A percentile compares a stretch with the other conserved stretches of the same genome.
phyloP scores from a whole-genome alignment of 106 monocot species.

The Xerophyta viscosa region DNA sequence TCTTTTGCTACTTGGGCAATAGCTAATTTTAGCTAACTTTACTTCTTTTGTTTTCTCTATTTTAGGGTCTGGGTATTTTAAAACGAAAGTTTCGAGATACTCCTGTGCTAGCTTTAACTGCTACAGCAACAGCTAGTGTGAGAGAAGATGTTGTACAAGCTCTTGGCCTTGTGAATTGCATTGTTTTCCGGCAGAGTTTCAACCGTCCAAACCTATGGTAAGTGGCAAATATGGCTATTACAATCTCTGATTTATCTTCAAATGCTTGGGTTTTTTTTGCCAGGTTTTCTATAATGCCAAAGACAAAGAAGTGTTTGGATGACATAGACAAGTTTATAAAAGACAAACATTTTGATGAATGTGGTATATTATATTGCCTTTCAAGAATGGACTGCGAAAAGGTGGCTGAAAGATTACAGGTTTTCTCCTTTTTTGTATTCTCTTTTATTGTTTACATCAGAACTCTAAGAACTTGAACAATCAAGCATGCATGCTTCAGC shows the following conservation, averaged over 20 bases:
- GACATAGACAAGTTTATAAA: slow-evolving; percentile 92
- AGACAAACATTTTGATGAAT: slow-evolving; percentile 83
- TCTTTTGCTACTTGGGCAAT: background rate
- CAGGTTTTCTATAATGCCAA: slow-evolving; percentile 84
- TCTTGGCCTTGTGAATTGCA: slow-evolving; percentile 85
- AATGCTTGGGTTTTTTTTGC: slow-evolving; percentile 10
- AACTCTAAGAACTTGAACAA: too few species aligned
- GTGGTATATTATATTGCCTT: slow-evolving; percentile 97
- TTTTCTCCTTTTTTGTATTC: slow-evolving; percentile 20
- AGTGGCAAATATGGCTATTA: slow-evolving; percentile 5
- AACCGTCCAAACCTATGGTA: slow-evolving; percentile 90
- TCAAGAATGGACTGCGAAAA: slow-evolving; percentile 99
- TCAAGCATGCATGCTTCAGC: too few species aligned
- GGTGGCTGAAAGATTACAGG: slow-evolving; percentile 89
- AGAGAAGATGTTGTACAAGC: slow-evolving; percentile 99
- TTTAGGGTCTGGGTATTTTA: slow-evolving; percentile 82
- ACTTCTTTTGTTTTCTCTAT: slow-evolving; percentile 3
- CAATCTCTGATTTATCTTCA: too few species aligned
- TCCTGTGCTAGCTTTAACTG: slow-evolving; percentile 94
- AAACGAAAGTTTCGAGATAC: slow-evolving; percentile 82
- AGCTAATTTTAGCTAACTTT: background rate
- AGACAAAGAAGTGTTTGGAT: slow-evolving; percentile 91
- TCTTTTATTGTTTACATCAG: too few species aligned
- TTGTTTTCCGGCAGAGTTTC: slow-evolving; percentile 92
- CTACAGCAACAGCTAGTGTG: slow-evolving; percentile 96